Evolutionary conservation across 768 basidiomycete genomes (phyloP), one percentile per base, ranked within the genome.

Genomic region (Hypholoma sublateritium): DNA sequence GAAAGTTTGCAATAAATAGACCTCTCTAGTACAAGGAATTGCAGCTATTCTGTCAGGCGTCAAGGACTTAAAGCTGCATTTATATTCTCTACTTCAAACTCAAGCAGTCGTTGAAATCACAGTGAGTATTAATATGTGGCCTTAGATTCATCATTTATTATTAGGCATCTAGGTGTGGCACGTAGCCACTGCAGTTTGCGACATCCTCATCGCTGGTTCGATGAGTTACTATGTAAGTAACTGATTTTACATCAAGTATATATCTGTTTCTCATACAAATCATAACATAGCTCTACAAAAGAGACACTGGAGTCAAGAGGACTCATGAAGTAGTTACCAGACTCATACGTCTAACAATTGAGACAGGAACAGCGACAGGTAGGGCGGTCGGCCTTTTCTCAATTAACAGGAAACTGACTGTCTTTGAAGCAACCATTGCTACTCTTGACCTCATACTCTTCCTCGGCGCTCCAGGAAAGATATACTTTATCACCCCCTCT

Each of bases 291-390:
- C 37, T 51, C 22, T 51, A 51, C 22, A 51, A 41, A 39, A 34
- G 50, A 3, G 50, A 51, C 17, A 36, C 50, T 5, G 22, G 50
- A 39, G 5, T 19, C n/a, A 35, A 51, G 9, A 35, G 24, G 11
- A 51, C 50, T 9, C 50, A 51, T 24, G 50, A 51, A 25, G 24
- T 51, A 22, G 22, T 51, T 14, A 21, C 24, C 21, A 51, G 24
- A 12, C 24, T 51, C 14, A 51, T 51, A 5, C 35, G 39, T n/a
- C 37, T 51, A 4, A 51, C 50, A 25, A 41, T 51, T 21, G 50
- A 51, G 24, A 51, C 50, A 16, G 50, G 50, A 4, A 51, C 50
- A 25, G 50, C 50, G 21, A 51, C 50, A 24, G 50, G 50, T 51
- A 13, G n/a, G 36, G 5, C 11, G 4, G 12, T 13, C 14, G 3